phyloP scores from a whole-genome alignment of 2,329 filamentous ascomycete genomes.

The Aureobasidium melanogenum region DNA sequence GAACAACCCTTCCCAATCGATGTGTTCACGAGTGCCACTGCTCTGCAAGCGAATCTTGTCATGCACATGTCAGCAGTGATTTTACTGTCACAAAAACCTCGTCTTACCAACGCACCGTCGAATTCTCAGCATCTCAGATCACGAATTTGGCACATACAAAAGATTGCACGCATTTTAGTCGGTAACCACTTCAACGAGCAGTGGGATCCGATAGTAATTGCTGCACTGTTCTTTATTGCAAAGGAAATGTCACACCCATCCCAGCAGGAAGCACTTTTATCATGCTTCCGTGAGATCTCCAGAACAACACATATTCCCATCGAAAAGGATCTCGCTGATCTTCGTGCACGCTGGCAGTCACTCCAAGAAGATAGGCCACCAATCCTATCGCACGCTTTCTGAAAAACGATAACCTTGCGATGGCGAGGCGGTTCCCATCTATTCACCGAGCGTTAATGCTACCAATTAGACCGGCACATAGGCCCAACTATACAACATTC shows the following conservation, averaged over 20 bases:
- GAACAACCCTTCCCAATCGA: neutral
- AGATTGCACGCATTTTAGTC: neutral
- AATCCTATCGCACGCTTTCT: neutral
- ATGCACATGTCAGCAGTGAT: conserved; percentile 2
- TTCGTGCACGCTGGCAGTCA: neutral
- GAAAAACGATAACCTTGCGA: neutral
- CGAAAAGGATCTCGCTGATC: neutral
- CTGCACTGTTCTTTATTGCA: neutral
- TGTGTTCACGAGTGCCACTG: conserved; percentile 1
- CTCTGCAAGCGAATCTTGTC: neutral
- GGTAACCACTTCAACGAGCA: conserved; percentile 4
- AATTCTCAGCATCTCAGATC: neutral
- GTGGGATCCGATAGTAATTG: neutral
- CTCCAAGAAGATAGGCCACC: neutral
- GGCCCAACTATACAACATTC: neutral
- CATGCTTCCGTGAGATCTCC: neutral
- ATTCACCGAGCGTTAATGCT: neutral
- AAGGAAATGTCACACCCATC: neutral
- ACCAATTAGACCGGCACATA: neutral
- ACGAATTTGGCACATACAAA: neutral
- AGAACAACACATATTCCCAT: neutral
- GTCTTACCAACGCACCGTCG: neutral
- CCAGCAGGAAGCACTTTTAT: conserved; percentile 1
- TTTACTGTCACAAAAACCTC: neutral
- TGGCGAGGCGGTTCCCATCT: neutral